A percentile compares a stretch with the other conserved stretches of the same genome.
Evolutionary conservation across 768 basidiomycete species (phyloP).

Genomic region (Hericium rajendrae): DNA sequence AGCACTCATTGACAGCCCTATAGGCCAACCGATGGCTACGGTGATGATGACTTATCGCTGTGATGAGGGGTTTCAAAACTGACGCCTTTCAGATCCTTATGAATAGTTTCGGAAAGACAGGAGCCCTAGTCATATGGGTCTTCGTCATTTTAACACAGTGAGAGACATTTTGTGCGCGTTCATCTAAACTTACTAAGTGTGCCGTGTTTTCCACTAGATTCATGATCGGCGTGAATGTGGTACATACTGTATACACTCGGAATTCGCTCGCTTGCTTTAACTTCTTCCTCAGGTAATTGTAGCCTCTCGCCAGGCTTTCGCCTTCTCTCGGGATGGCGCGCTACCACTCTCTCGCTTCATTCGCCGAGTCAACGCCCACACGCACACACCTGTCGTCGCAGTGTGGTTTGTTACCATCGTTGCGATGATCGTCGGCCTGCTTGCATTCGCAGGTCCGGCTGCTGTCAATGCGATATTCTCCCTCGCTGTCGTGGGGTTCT

Average conservation of each 20-base stretch:
- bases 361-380: slow-evolving; percentile 21
- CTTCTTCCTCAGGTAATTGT: not conserved
- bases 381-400: slow-evolving; percentile 23
- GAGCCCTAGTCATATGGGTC: slow-evolving; percentile 23
- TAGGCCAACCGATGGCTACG: slow-evolving; percentile 25
- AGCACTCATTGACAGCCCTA: slow-evolving; percentile 19
- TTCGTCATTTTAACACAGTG: slow-evolving; percentile 20
- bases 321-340: slow-evolving; percentile 27
- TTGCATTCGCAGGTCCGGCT: slow-evolving; percentile 28
- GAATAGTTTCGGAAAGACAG: slow-evolving; percentile 21
- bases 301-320: slow-evolving; percentile 23
- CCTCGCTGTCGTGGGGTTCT: slow-evolving; percentile 33
- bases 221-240: slow-evolving; percentile 5
- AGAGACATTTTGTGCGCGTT: not conserved
- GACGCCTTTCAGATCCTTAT: slow-evolving; percentile 4
- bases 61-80: too few species aligned
- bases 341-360: slow-evolving; percentile 24
- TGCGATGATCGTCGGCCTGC: slow-evolving; percentile 20
- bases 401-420: slow-evolving; percentile 23
- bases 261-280: not conserved
- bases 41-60: not conserved
- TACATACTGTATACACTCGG: not conserved
- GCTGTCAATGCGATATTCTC: slow-evolving; percentile 55
- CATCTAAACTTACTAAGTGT: not conserved
- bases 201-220: not conserved